These are phyloP conservation scores for Purpureocillium takamizusanense DNA, from an alignment of 2,329 filamentous ascomycete species.

Conservation along the genomic window DNA sequence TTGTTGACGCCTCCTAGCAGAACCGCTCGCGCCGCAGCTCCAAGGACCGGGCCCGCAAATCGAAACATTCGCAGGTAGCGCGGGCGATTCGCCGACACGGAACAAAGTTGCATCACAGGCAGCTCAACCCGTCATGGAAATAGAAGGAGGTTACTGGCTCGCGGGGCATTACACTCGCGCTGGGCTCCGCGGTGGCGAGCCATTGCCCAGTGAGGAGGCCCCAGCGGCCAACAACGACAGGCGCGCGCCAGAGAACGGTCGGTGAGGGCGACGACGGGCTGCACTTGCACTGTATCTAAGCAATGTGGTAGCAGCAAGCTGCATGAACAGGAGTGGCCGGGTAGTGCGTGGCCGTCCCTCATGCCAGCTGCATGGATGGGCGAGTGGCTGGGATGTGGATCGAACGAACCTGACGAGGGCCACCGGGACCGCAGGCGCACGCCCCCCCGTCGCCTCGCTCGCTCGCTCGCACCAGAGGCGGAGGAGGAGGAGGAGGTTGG, in stretches of 20 bases:
- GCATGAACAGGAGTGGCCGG: constrained; percentile 2
- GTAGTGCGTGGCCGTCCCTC: background rate
- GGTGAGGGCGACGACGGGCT: constrained; percentile 3
- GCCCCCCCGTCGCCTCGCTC: background rate
- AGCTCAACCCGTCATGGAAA: background rate
- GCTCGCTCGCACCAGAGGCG: no score
- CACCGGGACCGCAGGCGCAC: background rate
- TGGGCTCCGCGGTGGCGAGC: background rate
- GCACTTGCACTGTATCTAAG: background rate
- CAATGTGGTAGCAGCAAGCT: background rate
- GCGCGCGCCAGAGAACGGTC: constrained; percentile 1
- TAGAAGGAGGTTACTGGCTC: background rate
- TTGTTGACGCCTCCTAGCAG: no score
- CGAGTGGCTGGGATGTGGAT: constrained; percentile 2
- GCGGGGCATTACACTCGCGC: background rate
- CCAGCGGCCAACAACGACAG: background rate
- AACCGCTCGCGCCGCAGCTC: no score
- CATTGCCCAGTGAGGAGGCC: constrained; percentile 7
- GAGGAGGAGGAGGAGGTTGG: background rate
- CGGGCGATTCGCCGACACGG: constrained; percentile 4
- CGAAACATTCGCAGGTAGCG: background rate
- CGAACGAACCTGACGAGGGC: background rate
- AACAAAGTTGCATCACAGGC: background rate
- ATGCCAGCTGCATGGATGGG: background rate
- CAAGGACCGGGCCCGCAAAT: no score